Evolutionary conservation across 495 filamentous ascomycete species (phyloP).

Genomic region (Hypoxylon crocopeplum): DNA sequence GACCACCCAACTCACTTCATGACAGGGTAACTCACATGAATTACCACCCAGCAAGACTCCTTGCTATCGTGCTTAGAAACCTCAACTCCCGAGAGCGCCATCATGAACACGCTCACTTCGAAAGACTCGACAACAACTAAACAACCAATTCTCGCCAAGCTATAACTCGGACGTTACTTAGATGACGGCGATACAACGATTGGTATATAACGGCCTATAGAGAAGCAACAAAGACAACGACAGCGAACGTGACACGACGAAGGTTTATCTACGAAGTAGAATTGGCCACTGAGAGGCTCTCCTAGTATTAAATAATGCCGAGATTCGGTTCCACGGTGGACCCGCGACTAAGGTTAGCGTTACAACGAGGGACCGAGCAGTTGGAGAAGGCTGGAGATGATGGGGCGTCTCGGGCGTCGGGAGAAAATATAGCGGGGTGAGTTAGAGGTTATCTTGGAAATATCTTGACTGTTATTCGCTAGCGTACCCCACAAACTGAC

Average conservation of each 20-base stretch:
- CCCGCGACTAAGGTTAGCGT: conserved; percentile 24
- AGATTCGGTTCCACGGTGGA: conserved; percentile 19
- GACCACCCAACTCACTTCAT: neutral
- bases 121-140: neutral
- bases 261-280: conserved; percentile 16
- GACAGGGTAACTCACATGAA: conserved; percentile 62
- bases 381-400: conserved; percentile 35
- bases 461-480: conserved; percentile 30
- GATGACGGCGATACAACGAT: neutral
- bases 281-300: conserved; percentile 27
- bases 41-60: conserved; percentile 80
- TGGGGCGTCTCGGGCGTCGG: conserved; percentile 32
- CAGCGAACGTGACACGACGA: neutral
- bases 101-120: conserved; percentile 18
- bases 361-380: conserved; percentile 9
- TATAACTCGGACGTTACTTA: neutral
- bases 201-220: neutral
- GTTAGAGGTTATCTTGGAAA: conserved; percentile 22
- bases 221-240: neutral
- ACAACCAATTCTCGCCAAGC: neutral
- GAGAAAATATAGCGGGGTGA: conserved; percentile 36
- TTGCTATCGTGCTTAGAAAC: conserved; percentile 70
- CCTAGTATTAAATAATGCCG: conserved; percentile 30
- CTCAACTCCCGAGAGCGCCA: conserved; percentile 64
- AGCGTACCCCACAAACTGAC: neutral